Base-by-base conservation (phyloP, 768 basidiomycete species). In the Gautieria morchelliformis region DNA sequence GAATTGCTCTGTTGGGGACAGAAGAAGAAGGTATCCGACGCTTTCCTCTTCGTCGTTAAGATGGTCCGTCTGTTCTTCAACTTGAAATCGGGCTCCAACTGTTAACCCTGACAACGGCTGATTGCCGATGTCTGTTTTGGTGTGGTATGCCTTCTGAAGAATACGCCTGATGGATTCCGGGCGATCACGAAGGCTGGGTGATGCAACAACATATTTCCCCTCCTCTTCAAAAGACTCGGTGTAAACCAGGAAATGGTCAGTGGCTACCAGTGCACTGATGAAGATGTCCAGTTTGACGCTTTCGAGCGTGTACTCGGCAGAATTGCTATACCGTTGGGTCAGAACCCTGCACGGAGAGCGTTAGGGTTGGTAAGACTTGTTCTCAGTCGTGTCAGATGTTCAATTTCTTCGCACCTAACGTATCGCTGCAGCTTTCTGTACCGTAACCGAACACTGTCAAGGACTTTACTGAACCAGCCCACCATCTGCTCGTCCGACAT, bases 381-480 rank as follows among this genome's bases (percentile, higher is more conserved):
- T 35, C 15, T 53, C 11, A 12, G 30, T 52, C 45, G 45, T 50
- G 20, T 39, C 33, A 41, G 20, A 15, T 33, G 60, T 40, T 59
- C 52, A 53, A 63, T 75, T 63, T 10, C 35, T 37, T 37, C 35
- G 35, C 65, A 91, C 92, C 91, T 80, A 46, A 89, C 89, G 69
- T 96, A 94, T 4, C 95, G 88, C 64, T 93, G 91, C 14, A 98
- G 75, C 68, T 98, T 98, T 51, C 96, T 81, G 68, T 95, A 93
- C 47, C 96, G 81, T 59, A 95, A 74, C 54, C 89, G 82, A 52
- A 96, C 94, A 58, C 89, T 89, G 59, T 97, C 95, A 20, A 98
- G 76, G 59, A 98, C 86, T 70, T 96, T 97, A 40, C 81, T 78
- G 65, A 93, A 97, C 93, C 95, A 97, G 52, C 75, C 76, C 56